Conservation (phyloP, 257 asterid genomes). For the Datura wrightii region DNA sequence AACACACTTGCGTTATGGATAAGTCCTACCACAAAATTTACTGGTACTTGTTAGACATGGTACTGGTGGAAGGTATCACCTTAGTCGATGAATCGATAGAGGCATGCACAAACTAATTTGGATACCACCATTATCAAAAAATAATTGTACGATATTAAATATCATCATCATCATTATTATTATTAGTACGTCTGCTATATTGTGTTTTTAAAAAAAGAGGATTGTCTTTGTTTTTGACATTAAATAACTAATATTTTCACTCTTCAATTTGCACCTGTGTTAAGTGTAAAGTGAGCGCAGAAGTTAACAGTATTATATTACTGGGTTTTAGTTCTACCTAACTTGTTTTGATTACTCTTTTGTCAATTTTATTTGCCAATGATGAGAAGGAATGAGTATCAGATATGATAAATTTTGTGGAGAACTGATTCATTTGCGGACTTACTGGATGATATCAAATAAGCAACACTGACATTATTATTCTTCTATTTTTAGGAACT, state of each 20-base stretch:
- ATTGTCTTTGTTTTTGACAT: neutral
- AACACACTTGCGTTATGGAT: no score
- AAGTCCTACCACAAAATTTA: no score
- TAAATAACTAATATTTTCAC: neutral
- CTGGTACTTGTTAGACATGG: no score
- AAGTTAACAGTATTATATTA: neutral
- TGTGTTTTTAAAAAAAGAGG: no score
- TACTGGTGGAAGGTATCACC: no score
- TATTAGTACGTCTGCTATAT: no score
- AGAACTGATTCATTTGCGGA: neutral
- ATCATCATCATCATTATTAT: no score
- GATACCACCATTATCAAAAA: no score
- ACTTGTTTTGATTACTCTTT: neutral
- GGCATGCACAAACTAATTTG: no score
- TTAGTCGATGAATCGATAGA: no score
- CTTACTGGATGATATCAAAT: neutral
- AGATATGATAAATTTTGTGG: neutral
- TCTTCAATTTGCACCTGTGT: neutral
- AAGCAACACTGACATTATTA: neutral
- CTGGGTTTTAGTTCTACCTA: neutral
- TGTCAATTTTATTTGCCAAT: neutral
- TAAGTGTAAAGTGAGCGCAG: neutral
- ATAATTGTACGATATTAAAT: no score
- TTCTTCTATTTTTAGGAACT: conserved; percentile 55
- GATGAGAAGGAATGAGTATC: neutral